Conservation (phyloP, 805 yeast species). For the Starmerella sp. region DNA sequence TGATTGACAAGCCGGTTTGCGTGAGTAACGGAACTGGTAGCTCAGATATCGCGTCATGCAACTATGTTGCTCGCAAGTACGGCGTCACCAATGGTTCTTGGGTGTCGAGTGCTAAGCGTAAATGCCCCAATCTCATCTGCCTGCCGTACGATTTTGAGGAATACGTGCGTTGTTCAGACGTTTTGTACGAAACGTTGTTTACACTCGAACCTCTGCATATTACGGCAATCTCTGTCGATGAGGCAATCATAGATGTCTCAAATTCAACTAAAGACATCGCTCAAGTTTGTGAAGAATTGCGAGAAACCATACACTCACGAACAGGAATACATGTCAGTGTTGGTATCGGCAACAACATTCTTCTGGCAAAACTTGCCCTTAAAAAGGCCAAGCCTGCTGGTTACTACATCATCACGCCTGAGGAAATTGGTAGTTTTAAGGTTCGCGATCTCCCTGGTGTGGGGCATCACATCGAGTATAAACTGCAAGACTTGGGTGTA, state of each 20-base stretch:
- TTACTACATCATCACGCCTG: constrained; percentile 30
- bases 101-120: constrained; percentile 50
- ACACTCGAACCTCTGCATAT: constrained; percentile 36
- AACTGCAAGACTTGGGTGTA: constrained; percentile 33
- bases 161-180: constrained; percentile 54
- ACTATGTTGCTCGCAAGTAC: constrained; percentile 66
- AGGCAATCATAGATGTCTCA: constrained; percentile 66
- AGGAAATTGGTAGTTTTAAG: constrained; percentile 22
- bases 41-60: constrained; percentile 86
- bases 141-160: constrained; percentile 64
- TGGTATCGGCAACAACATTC: constrained; percentile 64
- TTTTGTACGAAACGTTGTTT: constrained; percentile 51
- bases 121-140: constrained; percentile 56
- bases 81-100: constrained; percentile 90
- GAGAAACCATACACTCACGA: constrained; percentile 18
- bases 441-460: constrained; percentile 34
- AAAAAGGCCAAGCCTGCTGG: constrained; percentile 76
- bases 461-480: constrained; percentile 35
- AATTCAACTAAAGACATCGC: constrained; percentile 17
- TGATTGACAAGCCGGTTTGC: constrained; percentile 54
- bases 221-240: constrained; percentile 84
- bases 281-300: constrained; percentile 22
- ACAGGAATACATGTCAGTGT: constrained; percentile 65
- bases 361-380: constrained; percentile 66
- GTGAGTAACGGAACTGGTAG: constrained; percentile 37